Conservation (phyloP, 306 rosid species). For the Vigna mungo region DNA sequence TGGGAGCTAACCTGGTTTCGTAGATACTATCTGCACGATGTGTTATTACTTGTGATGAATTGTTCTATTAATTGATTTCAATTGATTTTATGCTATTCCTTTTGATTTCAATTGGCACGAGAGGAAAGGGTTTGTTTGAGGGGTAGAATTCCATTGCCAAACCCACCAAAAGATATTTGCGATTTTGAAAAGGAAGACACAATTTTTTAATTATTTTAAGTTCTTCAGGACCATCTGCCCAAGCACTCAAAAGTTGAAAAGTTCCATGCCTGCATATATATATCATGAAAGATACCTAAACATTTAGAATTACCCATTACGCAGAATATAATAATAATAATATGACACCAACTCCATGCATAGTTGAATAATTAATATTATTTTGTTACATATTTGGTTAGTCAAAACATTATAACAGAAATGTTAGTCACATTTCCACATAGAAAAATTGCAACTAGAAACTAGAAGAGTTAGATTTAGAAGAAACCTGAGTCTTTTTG, state of each 20-base stretch:
- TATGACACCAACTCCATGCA: neutral
- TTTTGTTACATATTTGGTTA: neutral
- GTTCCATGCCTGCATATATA: slow-evolving; percentile 58
- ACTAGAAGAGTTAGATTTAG: neutral
- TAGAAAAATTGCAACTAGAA: neutral
- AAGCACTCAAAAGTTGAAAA: slow-evolving; percentile 54
- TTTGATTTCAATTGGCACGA: too few species aligned
- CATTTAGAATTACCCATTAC: neutral
- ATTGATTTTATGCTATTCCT: too few species aligned
- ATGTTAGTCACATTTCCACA: neutral
- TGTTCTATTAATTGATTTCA: too few species aligned
- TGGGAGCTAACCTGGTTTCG: too few species aligned
- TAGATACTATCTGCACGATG: too few species aligned
- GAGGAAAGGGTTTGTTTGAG: too few species aligned
- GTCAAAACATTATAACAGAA: neutral
- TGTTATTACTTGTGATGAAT: too few species aligned
- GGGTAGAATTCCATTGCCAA: too few species aligned
- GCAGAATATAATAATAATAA: neutral
- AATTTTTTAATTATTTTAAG: too few species aligned
- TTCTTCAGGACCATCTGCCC: slow-evolving; percentile 67
- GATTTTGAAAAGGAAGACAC: too few species aligned
- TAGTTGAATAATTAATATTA: neutral
- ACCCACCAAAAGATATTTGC: too few species aligned
- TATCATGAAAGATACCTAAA: neutral
- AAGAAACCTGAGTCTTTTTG: neutral